Percentiles rank a stretch among this genome's conserved stretches.
Evolutionary conservation across 2,329 filamentous ascomycete genomes (phyloP).

Genomic region (Colletotrichum plurivorum): DNA sequence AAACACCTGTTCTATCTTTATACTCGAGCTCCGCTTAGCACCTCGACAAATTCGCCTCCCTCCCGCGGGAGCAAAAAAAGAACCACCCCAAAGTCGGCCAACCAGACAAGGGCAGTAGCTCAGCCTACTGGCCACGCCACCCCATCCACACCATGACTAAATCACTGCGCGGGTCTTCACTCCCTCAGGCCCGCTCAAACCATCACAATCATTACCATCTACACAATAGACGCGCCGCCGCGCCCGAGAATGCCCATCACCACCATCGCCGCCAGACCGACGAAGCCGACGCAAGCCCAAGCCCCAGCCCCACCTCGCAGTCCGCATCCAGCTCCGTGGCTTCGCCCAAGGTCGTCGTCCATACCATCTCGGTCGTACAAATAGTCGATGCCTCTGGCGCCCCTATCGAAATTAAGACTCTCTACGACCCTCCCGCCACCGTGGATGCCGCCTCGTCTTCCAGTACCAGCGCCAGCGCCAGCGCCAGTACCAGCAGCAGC

Average conservation of each 20-base stretch:
- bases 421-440: slow-evolving; percentile 55
- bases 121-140: slow-evolving; percentile 40
- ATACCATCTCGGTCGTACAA: slow-evolving; percentile 70
- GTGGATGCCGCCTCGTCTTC: slow-evolving; percentile 46
- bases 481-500: slow-evolving; percentile 29
- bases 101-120: slow-evolving; percentile 29
- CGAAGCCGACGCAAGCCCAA: slow-evolving; percentile 43
- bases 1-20: slow-evolving; percentile 31
- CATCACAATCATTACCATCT: slow-evolving; percentile 51
- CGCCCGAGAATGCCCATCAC: slow-evolving; percentile 43
- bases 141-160: slow-evolving; percentile 62
- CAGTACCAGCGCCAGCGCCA: slow-evolving; percentile 38
- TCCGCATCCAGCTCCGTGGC: slow-evolving; percentile 40
- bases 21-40: slow-evolving; percentile 12
- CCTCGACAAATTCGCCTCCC: slow-evolving; percentile 35
- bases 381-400: slow-evolving; percentile 64
- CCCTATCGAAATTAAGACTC: slow-evolving; percentile 60
- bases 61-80: slow-evolving; percentile 14
- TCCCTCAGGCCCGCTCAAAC: slow-evolving; percentile 60
- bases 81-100: slow-evolving; percentile 15
- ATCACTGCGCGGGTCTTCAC: slow-evolving; percentile 62
- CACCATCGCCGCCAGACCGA: slow-evolving; percentile 47
- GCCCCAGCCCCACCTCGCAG: slow-evolving; percentile 32
- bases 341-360: slow-evolving; percentile 58
- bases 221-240: slow-evolving; percentile 47